Evolutionary conservation across 345 rosid genomes (phyloP).

Genomic region (Eucalyptus curtisii): DNA sequence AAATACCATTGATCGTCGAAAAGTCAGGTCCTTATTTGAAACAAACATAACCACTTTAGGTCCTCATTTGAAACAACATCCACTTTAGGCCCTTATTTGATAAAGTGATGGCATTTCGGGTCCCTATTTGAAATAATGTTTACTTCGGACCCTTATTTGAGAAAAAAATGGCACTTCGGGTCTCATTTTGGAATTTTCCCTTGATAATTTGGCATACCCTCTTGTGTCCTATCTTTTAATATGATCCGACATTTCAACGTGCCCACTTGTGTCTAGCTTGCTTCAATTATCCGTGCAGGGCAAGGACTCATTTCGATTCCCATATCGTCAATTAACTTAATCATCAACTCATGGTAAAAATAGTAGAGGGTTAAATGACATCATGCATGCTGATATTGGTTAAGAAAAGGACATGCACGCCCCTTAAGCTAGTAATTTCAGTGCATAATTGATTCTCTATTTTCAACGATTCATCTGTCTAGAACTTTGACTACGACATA

Average conservation of each 20-base stretch:
- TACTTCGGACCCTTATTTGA: no score
- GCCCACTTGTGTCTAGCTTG: neutral
- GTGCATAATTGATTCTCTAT: neutral
- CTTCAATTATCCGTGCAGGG: neutral
- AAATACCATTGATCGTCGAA: no score
- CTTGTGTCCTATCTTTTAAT: neutral
- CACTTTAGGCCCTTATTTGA: no score
- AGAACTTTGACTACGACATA: neutral
- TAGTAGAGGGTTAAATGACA: neutral
- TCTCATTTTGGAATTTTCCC: no score
- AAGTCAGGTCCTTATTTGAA: no score
- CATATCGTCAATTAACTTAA: neutral
- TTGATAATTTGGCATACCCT: neutral
- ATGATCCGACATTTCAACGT: neutral
- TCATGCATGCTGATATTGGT: neutral
- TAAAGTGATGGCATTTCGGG: no score
- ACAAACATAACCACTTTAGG: no score
- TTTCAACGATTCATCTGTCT: neutral
- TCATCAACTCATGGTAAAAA: neutral
- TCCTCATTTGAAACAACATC: no score
- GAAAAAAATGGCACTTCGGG: no score
- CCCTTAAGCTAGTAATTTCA: neutral
- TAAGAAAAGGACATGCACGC: neutral
- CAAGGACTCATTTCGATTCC: neutral
- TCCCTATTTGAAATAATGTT: no score